Conservation (phyloP, 2,329 filamentous ascomycete species). For the Ascochyta lentis region DNA sequence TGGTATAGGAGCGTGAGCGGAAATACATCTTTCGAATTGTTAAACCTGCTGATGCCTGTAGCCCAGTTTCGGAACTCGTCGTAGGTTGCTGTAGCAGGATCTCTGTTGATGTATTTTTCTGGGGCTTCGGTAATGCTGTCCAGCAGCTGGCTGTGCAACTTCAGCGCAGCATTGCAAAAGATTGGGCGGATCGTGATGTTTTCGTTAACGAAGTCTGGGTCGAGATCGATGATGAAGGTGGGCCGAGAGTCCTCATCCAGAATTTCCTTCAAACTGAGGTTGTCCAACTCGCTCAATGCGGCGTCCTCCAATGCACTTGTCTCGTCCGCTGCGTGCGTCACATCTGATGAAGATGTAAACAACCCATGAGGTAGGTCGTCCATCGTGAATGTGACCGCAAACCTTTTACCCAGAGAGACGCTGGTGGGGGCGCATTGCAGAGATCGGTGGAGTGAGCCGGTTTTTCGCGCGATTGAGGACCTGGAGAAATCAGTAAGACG, state of each 20-base stretch:
- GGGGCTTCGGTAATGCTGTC: slow-evolving; percentile 30
- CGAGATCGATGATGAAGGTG: slow-evolving; percentile 42
- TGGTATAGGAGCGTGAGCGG: slow-evolving; percentile 50
- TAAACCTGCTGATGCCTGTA: slow-evolving; percentile 51
- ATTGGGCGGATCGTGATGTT: slow-evolving; percentile 29
- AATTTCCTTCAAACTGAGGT: slow-evolving; percentile 35
- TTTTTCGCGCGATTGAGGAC: slow-evolving; percentile 5
- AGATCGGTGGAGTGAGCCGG: not conserved
- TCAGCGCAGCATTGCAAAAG: slow-evolving; percentile 42
- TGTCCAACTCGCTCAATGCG: slow-evolving; percentile 31
- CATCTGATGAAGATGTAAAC: not conserved
- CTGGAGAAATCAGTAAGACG: slow-evolving; percentile 3
- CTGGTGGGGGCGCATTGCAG: slow-evolving; percentile 6
- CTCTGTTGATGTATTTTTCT: slow-evolving; percentile 1
- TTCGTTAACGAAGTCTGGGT: slow-evolving; percentile 33
- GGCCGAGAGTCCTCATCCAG: slow-evolving; percentile 43
- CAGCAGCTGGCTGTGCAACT: slow-evolving; percentile 35
- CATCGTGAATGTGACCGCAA: slow-evolving; percentile 1
- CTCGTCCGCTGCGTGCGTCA: not conserved
- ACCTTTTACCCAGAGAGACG: not conserved
- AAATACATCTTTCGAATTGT: slow-evolving; percentile 55
- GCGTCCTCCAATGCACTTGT: slow-evolving; percentile 19
- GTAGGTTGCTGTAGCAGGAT: slow-evolving; percentile 31
- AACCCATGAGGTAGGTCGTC: slow-evolving; percentile 1
- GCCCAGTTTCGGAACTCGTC: slow-evolving; percentile 52